Conservation (phyloP, 2,329 filamentous ascomycete genomes). For the Mycosphaerella sp. region DNA sequence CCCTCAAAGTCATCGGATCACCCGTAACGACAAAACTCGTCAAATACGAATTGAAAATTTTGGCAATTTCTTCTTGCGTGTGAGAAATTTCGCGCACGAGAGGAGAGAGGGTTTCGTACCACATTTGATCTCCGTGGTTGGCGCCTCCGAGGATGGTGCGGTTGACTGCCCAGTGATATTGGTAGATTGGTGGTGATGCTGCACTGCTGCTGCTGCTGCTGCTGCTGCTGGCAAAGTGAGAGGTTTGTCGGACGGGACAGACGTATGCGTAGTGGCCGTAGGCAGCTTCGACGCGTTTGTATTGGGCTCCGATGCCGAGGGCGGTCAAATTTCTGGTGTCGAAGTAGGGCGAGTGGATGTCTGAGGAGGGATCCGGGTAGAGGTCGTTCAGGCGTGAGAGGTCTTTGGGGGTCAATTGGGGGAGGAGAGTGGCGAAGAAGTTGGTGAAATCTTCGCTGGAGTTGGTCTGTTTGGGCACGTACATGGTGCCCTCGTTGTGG, state of each 20-base stretch:
- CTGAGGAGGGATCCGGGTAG: constrained; percentile 54
- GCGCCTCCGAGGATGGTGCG: constrained; percentile 34
- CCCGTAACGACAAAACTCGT: constrained; percentile 32
- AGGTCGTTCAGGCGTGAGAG: constrained; percentile 50
- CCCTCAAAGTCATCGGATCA: constrained; percentile 28
- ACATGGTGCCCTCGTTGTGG: constrained; percentile 61
- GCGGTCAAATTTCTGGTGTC: constrained; percentile 27
- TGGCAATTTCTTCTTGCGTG: constrained; percentile 30
- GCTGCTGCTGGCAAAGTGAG: constrained; percentile 36
- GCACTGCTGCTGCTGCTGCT: too few relatives aligned
- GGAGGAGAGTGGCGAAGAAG: constrained; percentile 59
- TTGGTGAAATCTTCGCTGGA: constrained; percentile 48
- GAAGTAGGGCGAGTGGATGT: constrained; percentile 39
- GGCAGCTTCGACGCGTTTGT: constrained; percentile 52
- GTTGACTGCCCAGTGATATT: constrained; percentile 56
- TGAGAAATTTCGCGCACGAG: constrained; percentile 22
- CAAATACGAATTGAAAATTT: constrained; percentile 30
- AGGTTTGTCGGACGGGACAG: constrained; percentile 57
- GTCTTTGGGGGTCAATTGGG: constrained; percentile 48
- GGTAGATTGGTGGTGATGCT: constrained; percentile 39
- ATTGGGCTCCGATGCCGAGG: constrained; percentile 48
- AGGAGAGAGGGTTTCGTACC: constrained; percentile 31
- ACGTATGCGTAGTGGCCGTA: constrained; percentile 62
- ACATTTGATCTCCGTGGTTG: constrained; percentile 34
- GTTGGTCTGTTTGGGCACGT: constrained; percentile 50